These are phyloP conservation scores for Zygosaccharomyces sapae DNA, from an alignment of 1,139 yeast genomes.

Conservation along the genomic window DNA sequence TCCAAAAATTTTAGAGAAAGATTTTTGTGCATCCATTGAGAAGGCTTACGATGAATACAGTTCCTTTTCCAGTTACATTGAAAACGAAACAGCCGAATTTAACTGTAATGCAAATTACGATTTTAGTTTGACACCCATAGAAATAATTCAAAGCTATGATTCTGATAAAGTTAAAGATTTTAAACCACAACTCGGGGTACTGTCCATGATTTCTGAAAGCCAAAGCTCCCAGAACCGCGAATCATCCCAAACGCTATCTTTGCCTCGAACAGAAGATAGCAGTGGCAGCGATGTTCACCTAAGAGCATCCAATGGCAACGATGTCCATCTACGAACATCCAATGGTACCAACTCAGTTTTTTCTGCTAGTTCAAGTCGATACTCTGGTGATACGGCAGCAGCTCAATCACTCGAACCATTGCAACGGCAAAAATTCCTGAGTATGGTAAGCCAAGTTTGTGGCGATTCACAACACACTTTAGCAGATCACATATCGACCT, in stretches of 20 bases:
- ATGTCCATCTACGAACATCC: neutral
- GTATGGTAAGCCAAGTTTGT: constrained; percentile 4
- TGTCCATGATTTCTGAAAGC: neutral
- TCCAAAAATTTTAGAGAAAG: constrained; percentile 1
- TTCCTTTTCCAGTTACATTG: constrained; percentile 15
- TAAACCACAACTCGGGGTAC: neutral
- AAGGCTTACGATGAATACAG: constrained; percentile 15
- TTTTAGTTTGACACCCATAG: constrained; percentile 27
- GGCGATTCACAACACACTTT: constrained; percentile 13
- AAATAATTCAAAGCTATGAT: constrained; percentile 29
- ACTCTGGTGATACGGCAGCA: constrained; percentile 12
- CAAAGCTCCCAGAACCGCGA: neutral
- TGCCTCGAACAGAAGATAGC: neutral
- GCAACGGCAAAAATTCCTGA: constrained; percentile 2
- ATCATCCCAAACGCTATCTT: constrained; percentile 1
- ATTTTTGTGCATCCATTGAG: constrained; percentile 9
- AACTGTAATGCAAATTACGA: constrained; percentile 20
- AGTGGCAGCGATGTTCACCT: neutral
- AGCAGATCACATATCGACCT: constrained; percentile 22
- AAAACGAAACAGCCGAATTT: constrained; percentile 20
- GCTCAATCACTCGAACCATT: constrained; percentile 3
- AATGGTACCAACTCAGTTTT: constrained; percentile 6
- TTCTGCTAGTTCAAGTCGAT: constrained; percentile 17
- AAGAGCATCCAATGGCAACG: neutral
- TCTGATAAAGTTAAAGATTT: constrained; percentile 2